Evolutionary conservation across 352 stramenopile species (phyloP).

Genomic region (Globisporangium yorkense): DNA sequence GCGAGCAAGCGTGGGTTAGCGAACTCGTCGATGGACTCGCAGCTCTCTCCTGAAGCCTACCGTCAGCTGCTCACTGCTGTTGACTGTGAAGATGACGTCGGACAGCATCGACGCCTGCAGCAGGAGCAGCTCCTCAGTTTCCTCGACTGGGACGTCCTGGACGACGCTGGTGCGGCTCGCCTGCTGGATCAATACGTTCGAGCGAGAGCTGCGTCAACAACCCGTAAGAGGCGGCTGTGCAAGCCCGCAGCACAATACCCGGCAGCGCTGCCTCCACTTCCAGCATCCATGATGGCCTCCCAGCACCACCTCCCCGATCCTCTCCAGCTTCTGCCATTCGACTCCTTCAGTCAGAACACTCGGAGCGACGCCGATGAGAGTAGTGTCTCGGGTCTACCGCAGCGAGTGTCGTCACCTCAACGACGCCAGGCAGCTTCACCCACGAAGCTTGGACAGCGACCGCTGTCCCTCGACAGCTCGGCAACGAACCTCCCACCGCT

Average conservation of each 20-base stretch:
- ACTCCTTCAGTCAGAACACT: neutral
- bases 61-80: slow-evolving; percentile 11
- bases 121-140: slow-evolving; percentile 8
- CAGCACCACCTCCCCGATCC: neutral
- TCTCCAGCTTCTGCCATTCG: neutral
- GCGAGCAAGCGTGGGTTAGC: neutral
- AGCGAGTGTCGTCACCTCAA: neutral
- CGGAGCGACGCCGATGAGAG: neutral
- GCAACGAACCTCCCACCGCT: slow-evolving; percentile 22
- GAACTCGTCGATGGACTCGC: slow-evolving; percentile 15
- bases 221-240: neutral
- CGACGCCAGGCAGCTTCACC: neutral
- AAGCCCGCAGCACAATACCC: neutral
- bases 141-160: slow-evolving; percentile 6
- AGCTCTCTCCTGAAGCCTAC: slow-evolving; percentile 17
- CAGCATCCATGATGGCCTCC: neutral
- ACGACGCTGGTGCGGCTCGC: neutral
- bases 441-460: neutral
- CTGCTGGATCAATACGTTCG: slow-evolving; percentile 3
- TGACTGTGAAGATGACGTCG: slow-evolving; percentile 19
- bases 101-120: neutral
- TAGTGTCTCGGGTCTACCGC: neutral
- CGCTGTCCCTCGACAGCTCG: neutral
- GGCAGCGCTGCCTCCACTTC: neutral
- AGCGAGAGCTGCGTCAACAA: neutral